Conservation (phyloP, 805 yeast genomes). For the Cyberlindnera saturnus region DNA sequence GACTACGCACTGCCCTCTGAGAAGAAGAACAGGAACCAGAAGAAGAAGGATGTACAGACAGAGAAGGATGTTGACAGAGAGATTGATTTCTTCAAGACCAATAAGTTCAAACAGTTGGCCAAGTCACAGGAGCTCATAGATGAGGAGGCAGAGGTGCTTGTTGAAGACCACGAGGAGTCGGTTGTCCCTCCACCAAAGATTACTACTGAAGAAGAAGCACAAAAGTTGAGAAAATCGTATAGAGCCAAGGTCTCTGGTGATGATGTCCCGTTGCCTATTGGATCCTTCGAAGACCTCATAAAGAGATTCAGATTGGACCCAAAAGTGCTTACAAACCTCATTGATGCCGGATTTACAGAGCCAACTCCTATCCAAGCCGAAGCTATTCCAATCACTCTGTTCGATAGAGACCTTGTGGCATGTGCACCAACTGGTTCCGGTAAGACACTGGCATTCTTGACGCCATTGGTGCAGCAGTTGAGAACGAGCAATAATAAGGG, state of each 20-base stretch:
- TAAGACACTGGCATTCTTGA: constrained; percentile 84
- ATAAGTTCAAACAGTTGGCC: constrained; percentile 26
- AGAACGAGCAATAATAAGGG: constrained; percentile 11
- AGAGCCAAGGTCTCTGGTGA: constrained; percentile 72
- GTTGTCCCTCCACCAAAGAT: constrained; percentile 38
- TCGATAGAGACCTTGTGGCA: constrained; percentile 73
- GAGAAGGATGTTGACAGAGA: constrained; percentile 58
- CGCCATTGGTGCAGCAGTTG: constrained; percentile 68
- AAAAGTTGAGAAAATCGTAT: constrained; percentile 49
- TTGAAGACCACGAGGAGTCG: constrained; percentile 24
- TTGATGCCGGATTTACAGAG: constrained; percentile 64
- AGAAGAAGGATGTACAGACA: constrained; percentile 34
- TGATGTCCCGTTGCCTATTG: constrained; percentile 88
- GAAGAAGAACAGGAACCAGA: constrained; percentile 16
- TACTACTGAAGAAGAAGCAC: constrained; percentile 52
- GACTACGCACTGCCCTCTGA: constrained; percentile 24
- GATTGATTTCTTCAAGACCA: constrained; percentile 75
- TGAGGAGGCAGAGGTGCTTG: constrained; percentile 22
- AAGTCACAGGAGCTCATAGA: constrained; percentile 22
- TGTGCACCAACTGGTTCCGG: constrained; percentile 99
- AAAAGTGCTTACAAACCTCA: constrained; percentile 50
- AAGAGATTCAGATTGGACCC: constrained; percentile 61
- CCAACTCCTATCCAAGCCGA: constrained; percentile 96
- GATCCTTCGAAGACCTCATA: constrained; percentile 77
- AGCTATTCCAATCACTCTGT: constrained; percentile 69